Base-by-base conservation (phyloP, 148 eudicot species). In the Pouteria glomerata region DNA sequence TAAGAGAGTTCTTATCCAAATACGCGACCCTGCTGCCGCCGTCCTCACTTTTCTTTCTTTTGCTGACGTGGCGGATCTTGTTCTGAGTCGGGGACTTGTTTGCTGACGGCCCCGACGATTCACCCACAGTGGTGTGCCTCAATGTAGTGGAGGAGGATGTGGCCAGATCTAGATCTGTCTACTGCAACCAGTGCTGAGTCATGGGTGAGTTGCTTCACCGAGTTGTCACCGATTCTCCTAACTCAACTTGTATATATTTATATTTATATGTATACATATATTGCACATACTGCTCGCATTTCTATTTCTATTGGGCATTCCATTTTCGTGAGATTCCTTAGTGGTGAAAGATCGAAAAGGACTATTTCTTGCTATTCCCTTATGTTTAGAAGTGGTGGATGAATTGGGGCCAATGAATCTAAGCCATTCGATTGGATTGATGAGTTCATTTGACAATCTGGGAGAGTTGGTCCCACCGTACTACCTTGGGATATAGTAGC, bases 101-200 rank as follows among this genome's bases (percentile, higher is more conserved):
- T 10, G 80, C 30, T 6, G 81, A 63, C 73, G 70, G 69, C 37
- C 35, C 69, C 27, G 86, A 62, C 11, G 55, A 72, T 42, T 66
- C 82, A 1, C 80, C 82, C 18, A 76, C 71, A 23, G 83, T 81
- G 14, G 88, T 90, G 24, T 82, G 80, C 29, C 86, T 93, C 27
- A 97, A 93, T 57, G 82, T 93, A 15, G 92, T 93, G 8, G 98
- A 93, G 65, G 98, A 93, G 70, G 94, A 90, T 52, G 98, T 90
- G 1, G 83, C 88, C 30, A 83, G 85, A 79, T 90, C 96, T 73
- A 89, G 90, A 83, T 87, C 94, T 27, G 82, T 89, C 5, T 93
- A 90, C 63, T 93, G 98, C 63, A 97, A 89, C 76, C 94, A 89
- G 81, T 89, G 94, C 81, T 90, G 94, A 18, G 94, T 89, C 45